A percentile compares a stretch with the other conserved stretches of the same genome.
These are phyloP conservation scores for Vitellaria paradoxa DNA, from an alignment of 179 eudicot species.

Conservation along the genomic window DNA sequence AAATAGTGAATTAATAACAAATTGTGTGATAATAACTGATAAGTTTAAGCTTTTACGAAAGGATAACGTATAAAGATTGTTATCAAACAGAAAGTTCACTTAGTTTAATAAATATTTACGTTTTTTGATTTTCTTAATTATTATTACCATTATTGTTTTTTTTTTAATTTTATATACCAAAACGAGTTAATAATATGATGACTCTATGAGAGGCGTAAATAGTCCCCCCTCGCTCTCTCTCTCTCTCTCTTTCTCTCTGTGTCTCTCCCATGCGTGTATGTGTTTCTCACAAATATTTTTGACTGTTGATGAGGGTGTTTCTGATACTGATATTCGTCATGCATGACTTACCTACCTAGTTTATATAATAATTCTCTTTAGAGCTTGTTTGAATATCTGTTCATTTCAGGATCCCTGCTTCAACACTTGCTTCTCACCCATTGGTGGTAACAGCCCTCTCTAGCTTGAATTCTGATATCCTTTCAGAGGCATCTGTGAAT, in stretches of 20 bases:
- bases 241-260: background rate
- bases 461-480: conserved; percentile 71
- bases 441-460: conserved; percentile 87
- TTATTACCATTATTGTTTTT: too few relatives aligned
- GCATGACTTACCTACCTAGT: background rate
- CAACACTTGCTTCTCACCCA: conserved; percentile 84
- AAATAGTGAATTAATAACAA: background rate
- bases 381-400: conserved; percentile 13
- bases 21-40: too few relatives aligned
- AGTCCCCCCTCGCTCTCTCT: background rate
- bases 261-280: background rate
- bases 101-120: too few relatives aligned
- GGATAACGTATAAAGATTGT: too few relatives aligned
- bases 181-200: too few relatives aligned
- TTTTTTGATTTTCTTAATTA: too few relatives aligned
- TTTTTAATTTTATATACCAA: too few relatives aligned
- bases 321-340: background rate
- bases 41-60: too few relatives aligned
- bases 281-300: background rate
- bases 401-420: conserved; percentile 76
- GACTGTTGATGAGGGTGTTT: too few relatives aligned
- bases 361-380: conserved; percentile 3
- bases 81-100: too few relatives aligned
- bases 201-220: too few relatives aligned
- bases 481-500: conserved; percentile 92